Evolutionary conservation across 345 rosid species (phyloP), one percentile per base, ranked within the genome.

Genomic region (Laguncularia racemosa): DNA sequence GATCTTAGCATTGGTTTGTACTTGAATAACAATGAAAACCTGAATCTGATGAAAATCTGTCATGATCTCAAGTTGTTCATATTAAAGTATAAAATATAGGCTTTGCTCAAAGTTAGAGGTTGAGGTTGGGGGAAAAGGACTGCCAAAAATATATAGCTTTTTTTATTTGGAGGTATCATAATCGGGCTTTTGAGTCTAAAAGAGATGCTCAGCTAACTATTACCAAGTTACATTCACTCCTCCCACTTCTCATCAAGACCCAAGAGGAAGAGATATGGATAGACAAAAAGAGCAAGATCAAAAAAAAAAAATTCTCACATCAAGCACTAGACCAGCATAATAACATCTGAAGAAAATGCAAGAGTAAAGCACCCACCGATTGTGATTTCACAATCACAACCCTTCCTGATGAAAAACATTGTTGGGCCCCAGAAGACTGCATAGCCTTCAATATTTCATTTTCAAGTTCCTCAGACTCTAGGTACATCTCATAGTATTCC

Each of bases 331-430:
- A 14, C 47, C 44, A 46, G 40, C 49, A 59, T 52, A 46, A 53
- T 18, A 21, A 12, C 14, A 18, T 44, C 13, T 44, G 67, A 62
- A 67, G 28, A 48, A 38, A 46, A 70, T 19, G 49, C 60, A 50
- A 55, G 60, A 33, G 40, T 3, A 14, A 58, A 54, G 55, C 28
- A 73, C 93, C 83, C 61, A 92, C 99, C 38, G 80, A 78, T 62
- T 67, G 80, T 20, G 95, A 81, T 84, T 82, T 89, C 82, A 86
- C 81, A 28, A 92, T 81, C 38, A 92, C 84, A 61, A 89, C 97
- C 67, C 91, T 83, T 74, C 97, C 99, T 70, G 69, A 68, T 43
- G 21, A 53, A 73, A 92, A 88, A 52, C 61, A 68, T 53, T 61
- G 52, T 55, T 38, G 85, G 65, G 73, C 77, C 58, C 2, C 50